Evolutionary conservation across 1,284 basidiomycete genomes (phyloP).

Genomic region (Cerrena zonata): DNA sequence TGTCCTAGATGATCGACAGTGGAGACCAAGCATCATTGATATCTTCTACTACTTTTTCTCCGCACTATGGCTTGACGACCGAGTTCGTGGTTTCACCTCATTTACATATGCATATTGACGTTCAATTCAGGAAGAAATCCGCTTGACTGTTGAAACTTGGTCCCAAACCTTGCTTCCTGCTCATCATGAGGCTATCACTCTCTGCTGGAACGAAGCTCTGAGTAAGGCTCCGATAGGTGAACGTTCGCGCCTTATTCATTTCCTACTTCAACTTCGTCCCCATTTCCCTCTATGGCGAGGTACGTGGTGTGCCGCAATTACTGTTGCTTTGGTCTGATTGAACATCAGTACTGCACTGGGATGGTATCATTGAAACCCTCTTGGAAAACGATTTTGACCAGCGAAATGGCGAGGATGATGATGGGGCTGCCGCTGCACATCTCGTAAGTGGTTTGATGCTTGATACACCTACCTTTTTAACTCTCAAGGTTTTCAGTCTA

Average conservation of each 20-base stretch:
- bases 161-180: slow-evolving; percentile 53
- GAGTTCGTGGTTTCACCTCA: slow-evolving; percentile 31
- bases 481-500: slow-evolving; percentile 29
- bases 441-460: slow-evolving; percentile 31
- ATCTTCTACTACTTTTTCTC: slow-evolving; percentile 58
- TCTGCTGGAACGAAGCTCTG: slow-evolving; percentile 61
- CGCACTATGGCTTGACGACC: slow-evolving; percentile 58
- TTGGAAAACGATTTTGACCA: slow-evolving; percentile 48
- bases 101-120: neutral
- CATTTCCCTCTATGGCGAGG: slow-evolving; percentile 64
- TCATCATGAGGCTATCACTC: slow-evolving; percentile 57
- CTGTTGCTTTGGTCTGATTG: neutral
- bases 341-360: slow-evolving; percentile 55
- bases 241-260: slow-evolving; percentile 50
- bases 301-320: slow-evolving; percentile 21
- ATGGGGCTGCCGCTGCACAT: slow-evolving; percentile 39
- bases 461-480: slow-evolving; percentile 2
- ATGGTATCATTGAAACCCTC: slow-evolving; percentile 50
- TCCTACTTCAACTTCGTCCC: slow-evolving; percentile 57
- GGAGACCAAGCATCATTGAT: slow-evolving; percentile 53
- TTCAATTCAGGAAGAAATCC: slow-evolving; percentile 54
- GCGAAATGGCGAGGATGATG: slow-evolving; percentile 32
- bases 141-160: slow-evolving; percentile 50
- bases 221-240: slow-evolving; percentile 50
- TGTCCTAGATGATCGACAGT: slow-evolving; percentile 56